A percentile compares a stretch with the other conserved stretches of the same genome.
phyloP scores from a whole-genome alignment of 352 stramenopile genomes.

The Aphanomyces stellatus region DNA sequence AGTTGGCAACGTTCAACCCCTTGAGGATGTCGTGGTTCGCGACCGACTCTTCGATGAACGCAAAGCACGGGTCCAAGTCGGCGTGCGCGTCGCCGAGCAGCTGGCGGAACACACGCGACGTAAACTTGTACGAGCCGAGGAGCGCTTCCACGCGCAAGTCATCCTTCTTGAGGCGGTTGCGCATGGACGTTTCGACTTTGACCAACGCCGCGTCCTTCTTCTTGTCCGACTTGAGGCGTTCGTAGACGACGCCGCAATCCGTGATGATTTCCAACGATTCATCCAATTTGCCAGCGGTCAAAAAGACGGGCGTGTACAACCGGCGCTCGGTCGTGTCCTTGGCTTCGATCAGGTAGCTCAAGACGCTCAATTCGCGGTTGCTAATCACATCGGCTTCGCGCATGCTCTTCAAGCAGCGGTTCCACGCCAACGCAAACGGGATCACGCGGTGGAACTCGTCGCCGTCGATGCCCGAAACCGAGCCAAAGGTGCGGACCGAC shows the following conservation, averaged over 20 bases:
- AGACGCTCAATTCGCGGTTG: slow-evolving; percentile 24
- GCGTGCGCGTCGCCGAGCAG: slow-evolving; percentile 24
- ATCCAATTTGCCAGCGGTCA: slow-evolving; percentile 26
- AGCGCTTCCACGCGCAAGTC: slow-evolving; percentile 24
- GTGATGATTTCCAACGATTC: slow-evolving; percentile 28
- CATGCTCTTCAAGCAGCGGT: slow-evolving; percentile 22
- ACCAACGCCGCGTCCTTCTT: slow-evolving; percentile 24
- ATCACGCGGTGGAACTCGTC: slow-evolving; percentile 25
- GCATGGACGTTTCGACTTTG: slow-evolving; percentile 24
- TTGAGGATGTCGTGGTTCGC: slow-evolving; percentile 14
- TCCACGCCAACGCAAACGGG: slow-evolving; percentile 27
- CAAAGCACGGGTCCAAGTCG: slow-evolving; percentile 23
- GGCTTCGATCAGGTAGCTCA: slow-evolving; percentile 25
- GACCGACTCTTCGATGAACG: slow-evolving; percentile 23
- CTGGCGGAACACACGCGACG: slow-evolving; percentile 20
- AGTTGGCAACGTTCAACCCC: slow-evolving; percentile 19
- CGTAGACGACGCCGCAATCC: slow-evolving; percentile 22
- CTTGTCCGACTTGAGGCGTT: slow-evolving; percentile 24
- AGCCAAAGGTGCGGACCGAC: slow-evolving; percentile 4
- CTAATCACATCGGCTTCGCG: slow-evolving; percentile 25
- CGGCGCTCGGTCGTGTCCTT: slow-evolving; percentile 17
- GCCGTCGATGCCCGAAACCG: slow-evolving; percentile 21
- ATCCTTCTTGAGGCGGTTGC: slow-evolving; percentile 22
- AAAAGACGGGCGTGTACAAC: slow-evolving; percentile 23
- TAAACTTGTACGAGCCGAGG: slow-evolving; percentile 22